Percentiles rank a stretch among this genome's conserved stretches.
These are phyloP conservation scores for Talaromyces stipitatus DNA, from an alignment of 495 filamentous ascomycete species.

Conservation along the genomic window DNA sequence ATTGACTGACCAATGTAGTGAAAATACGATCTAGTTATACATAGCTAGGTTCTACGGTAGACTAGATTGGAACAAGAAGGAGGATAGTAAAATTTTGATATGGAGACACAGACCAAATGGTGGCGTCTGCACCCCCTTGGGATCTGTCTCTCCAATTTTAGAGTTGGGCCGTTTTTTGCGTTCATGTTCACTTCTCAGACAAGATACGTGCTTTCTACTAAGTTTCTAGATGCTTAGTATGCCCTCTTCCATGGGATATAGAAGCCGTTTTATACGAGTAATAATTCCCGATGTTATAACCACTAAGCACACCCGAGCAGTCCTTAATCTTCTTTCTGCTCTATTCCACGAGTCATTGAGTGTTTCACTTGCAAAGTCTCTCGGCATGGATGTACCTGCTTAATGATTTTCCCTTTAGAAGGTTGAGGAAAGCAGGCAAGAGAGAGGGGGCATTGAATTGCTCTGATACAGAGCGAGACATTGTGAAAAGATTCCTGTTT, in stretches of 20 bases:
- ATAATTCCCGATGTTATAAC: neutral
- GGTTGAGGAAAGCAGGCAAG: neutral
- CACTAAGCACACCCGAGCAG: neutral
- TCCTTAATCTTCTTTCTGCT: neutral
- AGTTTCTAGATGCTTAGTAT: neutral
- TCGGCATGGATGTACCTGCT: neutral
- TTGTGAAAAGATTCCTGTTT: neutral
- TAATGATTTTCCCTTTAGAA: neutral
- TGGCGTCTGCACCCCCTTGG: neutral
- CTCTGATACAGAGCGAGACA: neutral
- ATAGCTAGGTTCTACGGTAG: neutral
- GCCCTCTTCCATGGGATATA: neutral
- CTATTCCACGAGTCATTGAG: neutral
- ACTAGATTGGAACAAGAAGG: neutral
- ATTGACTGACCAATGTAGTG: neutral
- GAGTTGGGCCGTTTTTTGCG: neutral
- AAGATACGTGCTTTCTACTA: no score
- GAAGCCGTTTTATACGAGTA: neutral
- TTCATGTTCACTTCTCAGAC: no score
- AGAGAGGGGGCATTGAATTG: neutral
- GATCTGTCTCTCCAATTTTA: neutral
- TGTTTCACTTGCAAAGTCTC: neutral
- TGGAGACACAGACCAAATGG: neutral
- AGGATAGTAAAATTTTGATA: neutral
- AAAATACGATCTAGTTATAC: neutral